Percentiles rank a stretch among this genome's conserved stretches.
phyloP scores from a whole-genome alignment of 306 rosid species.

The Cicer yamashitae region DNA sequence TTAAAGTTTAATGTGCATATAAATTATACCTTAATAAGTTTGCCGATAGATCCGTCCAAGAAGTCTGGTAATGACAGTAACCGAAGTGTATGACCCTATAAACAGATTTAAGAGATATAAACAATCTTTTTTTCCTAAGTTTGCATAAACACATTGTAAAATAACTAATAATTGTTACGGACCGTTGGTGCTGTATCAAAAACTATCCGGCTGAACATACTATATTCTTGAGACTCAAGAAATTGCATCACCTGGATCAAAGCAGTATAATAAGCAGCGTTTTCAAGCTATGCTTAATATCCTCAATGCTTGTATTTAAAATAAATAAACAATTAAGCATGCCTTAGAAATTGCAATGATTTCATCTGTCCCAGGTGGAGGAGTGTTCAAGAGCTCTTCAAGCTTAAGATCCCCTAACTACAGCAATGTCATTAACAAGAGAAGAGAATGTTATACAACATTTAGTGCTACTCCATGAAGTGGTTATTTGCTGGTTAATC shows the following conservation, averaged over 20 bases:
- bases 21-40: conserved; percentile 64
- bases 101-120: conserved; percentile 25
- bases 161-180: conserved; percentile 23
- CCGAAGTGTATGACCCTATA: conserved; percentile 86
- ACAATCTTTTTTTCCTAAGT: conserved; percentile 3
- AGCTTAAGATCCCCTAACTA: conserved; percentile 81
- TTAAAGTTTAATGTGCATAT: conserved; percentile 42
- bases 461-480: conserved; percentile 16
- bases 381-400: conserved; percentile 78
- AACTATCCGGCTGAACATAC: conserved; percentile 77
- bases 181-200: conserved; percentile 95
- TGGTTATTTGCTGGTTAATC: not conserved
- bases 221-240: conserved; percentile 77
- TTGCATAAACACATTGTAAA: not conserved
- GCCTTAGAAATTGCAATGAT: conserved; percentile 82
- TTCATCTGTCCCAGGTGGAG: conserved; percentile 92
- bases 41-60: conserved; percentile 82
- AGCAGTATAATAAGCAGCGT: conserved; percentile 36
- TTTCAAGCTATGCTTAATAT: conserved; percentile 23
- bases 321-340: conserved; percentile 9
- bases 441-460: conserved; percentile 36
- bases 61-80: conserved; percentile 85
- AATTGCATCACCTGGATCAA: conserved; percentile 82
- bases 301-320: not conserved
- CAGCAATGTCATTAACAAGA: conserved; percentile 38